phyloP scores from a whole-genome alignment of 1,139 yeast genomes.

The Komagataea norvegica region DNA sequence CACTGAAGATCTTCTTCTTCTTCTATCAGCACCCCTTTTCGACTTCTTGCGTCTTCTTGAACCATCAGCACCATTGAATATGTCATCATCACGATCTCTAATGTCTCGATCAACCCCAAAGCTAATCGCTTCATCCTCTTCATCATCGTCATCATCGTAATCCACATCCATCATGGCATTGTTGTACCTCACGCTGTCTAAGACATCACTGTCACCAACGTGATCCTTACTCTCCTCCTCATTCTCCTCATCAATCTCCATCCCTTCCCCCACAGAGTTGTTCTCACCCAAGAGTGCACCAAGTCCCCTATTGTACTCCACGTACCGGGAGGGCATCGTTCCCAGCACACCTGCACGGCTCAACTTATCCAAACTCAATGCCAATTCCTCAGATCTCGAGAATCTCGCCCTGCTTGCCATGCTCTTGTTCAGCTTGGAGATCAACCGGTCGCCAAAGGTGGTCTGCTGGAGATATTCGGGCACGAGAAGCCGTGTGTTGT shows the following conservation, averaged over 20 bases:
- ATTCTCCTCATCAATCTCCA: constrained; percentile 6
- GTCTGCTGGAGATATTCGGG: constrained; percentile 14
- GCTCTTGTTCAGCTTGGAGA: constrained; percentile 7
- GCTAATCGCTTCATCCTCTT: constrained; percentile 12
- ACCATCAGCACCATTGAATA: constrained; percentile 2
- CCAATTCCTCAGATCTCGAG: background rate
- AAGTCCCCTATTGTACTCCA: constrained; percentile 15
- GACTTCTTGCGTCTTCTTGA: constrained; percentile 6
- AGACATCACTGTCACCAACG: background rate
- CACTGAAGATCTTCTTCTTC: constrained; percentile 8
- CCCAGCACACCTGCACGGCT: constrained; percentile 23
- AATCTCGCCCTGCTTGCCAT: background rate
- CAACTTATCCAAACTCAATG: constrained; percentile 7
- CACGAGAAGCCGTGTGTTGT: too few species aligned
- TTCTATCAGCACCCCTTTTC: too few species aligned
- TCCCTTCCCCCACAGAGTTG: too few species aligned
- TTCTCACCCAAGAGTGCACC: constrained; percentile 15
- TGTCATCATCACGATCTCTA: constrained; percentile 11
- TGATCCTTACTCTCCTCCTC: background rate
- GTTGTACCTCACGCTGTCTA: constrained; percentile 13
- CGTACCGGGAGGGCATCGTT: constrained; percentile 21
- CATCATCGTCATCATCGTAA: constrained; percentile 20
- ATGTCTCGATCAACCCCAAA: constrained; percentile 8
- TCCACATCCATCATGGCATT: constrained; percentile 14
- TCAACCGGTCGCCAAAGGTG: constrained; percentile 20